Evolutionary conservation across 306 rosid species (phyloP), one percentile per base, ranked within the genome.

Genomic region (Dryas alaskensis): DNA sequence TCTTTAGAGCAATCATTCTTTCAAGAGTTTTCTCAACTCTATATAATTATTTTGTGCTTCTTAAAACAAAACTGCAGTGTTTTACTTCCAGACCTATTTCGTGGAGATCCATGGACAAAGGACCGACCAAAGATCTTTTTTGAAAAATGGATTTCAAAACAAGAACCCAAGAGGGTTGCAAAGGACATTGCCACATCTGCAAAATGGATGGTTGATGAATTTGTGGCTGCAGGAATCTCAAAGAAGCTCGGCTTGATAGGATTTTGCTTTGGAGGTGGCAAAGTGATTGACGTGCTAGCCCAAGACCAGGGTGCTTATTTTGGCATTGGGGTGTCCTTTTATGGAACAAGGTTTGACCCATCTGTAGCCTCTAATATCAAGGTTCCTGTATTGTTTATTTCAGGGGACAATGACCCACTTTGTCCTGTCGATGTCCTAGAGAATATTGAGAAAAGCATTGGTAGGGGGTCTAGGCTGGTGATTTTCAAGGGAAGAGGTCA

Each of bases 181-280:
- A 69, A 82, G 40, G 96, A 86, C 80, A 84, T 89, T 4, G 75
- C 67, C 48, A 70, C 80, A 55, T 78, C 89, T 76, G 82, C 93
- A 58, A 71, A 86, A 74, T 92, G 98, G 98, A 77, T 92, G 90
- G 85, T 84, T 6, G 87, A 92, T 17, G 96, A 92, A 79, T 88
- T 89, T 78, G 51, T 73, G 64, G 89, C 88, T n/a, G 89, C 84
- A 12, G 92, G 92, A 69, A 82, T 86, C 70, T 85, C 96, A 50
- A 86, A 60, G 78, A 92, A 88, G 82, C 90, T 92, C 37, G 92
- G 93, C 70, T 47, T 89, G 51, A 63, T 89, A 51, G 93, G 98
- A 4, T 86, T 92, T 46, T 88, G 93, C 76, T 89, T 72, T 37
- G 98, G 97, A 37, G 98, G 96, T 16, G 93, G 90, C 62, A 75